phyloP scores from a whole-genome alignment of 345 rosid species.

The Durio zibethinus region DNA sequence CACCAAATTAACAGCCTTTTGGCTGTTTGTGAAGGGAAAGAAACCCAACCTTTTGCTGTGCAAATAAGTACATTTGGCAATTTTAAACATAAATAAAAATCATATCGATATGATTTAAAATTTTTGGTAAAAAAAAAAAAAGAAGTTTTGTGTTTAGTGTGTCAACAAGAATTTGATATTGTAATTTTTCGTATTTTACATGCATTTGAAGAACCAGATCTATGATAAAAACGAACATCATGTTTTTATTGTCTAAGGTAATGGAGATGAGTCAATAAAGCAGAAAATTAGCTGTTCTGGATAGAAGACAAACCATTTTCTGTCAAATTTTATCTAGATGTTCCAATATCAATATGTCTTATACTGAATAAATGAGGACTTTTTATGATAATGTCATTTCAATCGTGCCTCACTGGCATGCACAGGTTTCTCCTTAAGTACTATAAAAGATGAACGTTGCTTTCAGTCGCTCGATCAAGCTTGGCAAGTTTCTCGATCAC shows the following conservation, averaged over 20 bases:
- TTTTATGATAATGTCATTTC: slow-evolving; percentile 8
- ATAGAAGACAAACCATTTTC: slow-evolving; percentile 4
- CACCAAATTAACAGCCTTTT: neutral
- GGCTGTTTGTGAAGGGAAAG: neutral
- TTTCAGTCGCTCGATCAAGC: neutral
- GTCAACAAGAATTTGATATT: no score
- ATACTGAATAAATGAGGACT: neutral
- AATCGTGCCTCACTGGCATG: neutral
- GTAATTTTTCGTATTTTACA: no score
- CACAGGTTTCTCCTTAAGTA: neutral
- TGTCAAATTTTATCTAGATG: slow-evolving; percentile 19
- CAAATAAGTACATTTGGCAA: no score
- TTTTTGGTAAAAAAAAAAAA: no score
- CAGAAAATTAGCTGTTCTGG: slow-evolving; percentile 12
- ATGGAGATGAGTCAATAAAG: slow-evolving; percentile 28
- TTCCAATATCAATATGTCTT: slow-evolving; percentile 10
- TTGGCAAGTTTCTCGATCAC: neutral
- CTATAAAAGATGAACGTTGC: neutral
- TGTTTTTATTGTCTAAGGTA: neutral
- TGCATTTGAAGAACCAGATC: no score
- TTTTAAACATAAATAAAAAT: no score
- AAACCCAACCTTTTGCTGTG: slow-evolving; percentile 3
- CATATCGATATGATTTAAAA: no score
- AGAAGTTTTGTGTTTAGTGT: no score
- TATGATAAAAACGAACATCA: neutral